Percentiles rank a stretch among this genome's conserved stretches.
Evolutionary conservation across 164 flowering plant genomes (phyloP).

Genomic region (Piper betle): DNA sequence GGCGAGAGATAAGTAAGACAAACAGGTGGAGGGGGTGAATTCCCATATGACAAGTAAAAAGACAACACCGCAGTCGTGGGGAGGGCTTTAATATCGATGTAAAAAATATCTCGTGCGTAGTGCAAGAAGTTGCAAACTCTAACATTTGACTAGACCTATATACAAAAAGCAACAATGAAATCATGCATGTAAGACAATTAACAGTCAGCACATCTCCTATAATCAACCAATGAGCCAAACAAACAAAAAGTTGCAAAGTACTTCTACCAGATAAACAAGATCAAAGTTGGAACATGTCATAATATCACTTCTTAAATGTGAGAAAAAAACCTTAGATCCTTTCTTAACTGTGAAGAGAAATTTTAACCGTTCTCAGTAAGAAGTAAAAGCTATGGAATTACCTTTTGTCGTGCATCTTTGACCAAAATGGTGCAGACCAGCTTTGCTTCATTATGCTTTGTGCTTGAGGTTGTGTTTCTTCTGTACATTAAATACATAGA

Average conservation of each 20-base stretch:
- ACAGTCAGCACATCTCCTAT: too few relatives aligned
- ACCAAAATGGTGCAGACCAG: conserved; percentile 76
- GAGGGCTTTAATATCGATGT: too few relatives aligned
- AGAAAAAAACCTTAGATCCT: too few relatives aligned
- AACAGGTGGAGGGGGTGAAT: not conserved
- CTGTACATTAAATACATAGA: too few relatives aligned
- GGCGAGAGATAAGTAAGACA: not conserved
- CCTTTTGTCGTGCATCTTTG: conserved; percentile 93
- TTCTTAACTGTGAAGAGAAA: not conserved
- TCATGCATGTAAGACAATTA: too few relatives aligned
- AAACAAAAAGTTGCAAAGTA: too few relatives aligned
- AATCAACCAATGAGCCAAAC: too few relatives aligned
- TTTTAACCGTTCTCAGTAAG: not conserved
- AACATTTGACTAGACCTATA: not conserved
- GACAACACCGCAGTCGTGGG: not conserved
- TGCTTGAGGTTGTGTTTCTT: too few relatives aligned
- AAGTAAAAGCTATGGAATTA: conserved; percentile 12
- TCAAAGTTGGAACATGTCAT: too few relatives aligned
- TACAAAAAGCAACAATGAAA: not conserved
- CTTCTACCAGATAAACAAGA: too few relatives aligned
- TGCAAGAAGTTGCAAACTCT: not conserved
- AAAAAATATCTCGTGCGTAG: not conserved
- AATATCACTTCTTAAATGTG: too few relatives aligned
- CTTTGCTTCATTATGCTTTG: too few relatives aligned
- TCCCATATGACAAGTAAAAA: not conserved